Evolutionary conservation across 2,329 filamentous ascomycete species (phyloP).

Genomic region (Dactylellina haptotyla): DNA sequence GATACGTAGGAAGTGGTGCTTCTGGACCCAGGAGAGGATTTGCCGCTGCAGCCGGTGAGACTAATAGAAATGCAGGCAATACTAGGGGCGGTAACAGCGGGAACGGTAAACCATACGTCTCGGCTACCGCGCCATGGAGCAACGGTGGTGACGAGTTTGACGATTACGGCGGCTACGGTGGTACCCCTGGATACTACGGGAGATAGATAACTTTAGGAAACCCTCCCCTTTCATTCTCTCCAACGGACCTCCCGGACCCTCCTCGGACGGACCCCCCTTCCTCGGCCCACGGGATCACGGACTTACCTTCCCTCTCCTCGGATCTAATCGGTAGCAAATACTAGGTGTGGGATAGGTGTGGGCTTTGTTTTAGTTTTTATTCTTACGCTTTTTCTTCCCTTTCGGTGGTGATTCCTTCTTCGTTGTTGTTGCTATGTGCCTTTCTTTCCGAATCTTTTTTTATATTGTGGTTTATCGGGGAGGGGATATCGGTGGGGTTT

Average conservation of each 20-base stretch:
- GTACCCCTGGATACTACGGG: conserved; percentile 36
- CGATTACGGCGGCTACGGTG: conserved; percentile 15
- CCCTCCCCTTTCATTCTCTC: neutral
- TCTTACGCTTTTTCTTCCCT: no score
- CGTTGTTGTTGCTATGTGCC: no score
- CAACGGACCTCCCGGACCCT: no score
- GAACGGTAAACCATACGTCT: conserved; percentile 38
- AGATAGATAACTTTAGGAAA: conserved; percentile 8
- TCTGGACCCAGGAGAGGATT: conserved; percentile 29
- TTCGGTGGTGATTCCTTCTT: no score
- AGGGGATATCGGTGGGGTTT: no score
- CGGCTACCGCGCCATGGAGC: conserved; percentile 48
- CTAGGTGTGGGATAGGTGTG: neutral
- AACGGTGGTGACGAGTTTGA: conserved; percentile 21
- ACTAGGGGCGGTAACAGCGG: conserved; percentile 19
- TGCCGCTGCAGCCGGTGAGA: conserved; percentile 35
- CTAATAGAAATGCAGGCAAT: neutral
- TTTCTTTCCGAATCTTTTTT: no score
- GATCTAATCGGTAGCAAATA: no score
- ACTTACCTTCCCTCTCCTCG: no score
- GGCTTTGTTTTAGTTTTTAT: no score
- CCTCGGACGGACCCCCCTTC: no score
- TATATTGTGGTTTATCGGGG: no score
- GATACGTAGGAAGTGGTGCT: conserved; percentile 1
- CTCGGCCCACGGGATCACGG: no score